Evolutionary conservation across 352 stramenopile genomes (phyloP).

Genomic region (Peronosclerospora sorghi): DNA sequence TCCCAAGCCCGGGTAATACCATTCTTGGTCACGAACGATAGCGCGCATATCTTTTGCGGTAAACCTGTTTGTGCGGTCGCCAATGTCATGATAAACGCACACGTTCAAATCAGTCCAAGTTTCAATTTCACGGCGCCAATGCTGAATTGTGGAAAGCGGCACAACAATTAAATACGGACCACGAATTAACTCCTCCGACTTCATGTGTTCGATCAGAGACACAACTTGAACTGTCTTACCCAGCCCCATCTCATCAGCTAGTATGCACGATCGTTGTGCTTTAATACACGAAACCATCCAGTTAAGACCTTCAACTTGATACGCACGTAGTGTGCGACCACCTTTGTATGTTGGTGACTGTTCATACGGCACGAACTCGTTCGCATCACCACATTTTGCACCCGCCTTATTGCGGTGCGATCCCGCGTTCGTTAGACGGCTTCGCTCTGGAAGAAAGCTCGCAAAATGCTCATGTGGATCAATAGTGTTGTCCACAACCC

Average conservation of each 20-base stretch:
- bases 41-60: slow-evolving; percentile 81
- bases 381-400: slow-evolving; percentile 18
- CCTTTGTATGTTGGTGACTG: slow-evolving; percentile 84
- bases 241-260: slow-evolving; percentile 89
- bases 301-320: slow-evolving; percentile 83
- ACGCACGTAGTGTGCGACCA: slow-evolving; percentile 61
- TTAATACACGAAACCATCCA: slow-evolving; percentile 87
- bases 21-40: slow-evolving; percentile 80
- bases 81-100: slow-evolving; percentile 96
- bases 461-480: slow-evolving; percentile 84
- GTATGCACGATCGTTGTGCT: slow-evolving; percentile 76
- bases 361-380: slow-evolving; percentile 83
- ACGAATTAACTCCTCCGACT: slow-evolving; percentile 71
- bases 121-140: slow-evolving; percentile 82
- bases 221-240: slow-evolving; percentile 94
- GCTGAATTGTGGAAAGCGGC: slow-evolving; percentile 79
- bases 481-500: slow-evolving; percentile 84
- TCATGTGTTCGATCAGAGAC: slow-evolving; percentile 86
- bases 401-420: slow-evolving; percentile 5
- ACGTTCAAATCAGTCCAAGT: slow-evolving; percentile 96
- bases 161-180: slow-evolving; percentile 81
- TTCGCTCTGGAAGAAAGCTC: slow-evolving; percentile 60
- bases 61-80: slow-evolving; percentile 66
- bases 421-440: neutral
- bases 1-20: slow-evolving; percentile 77